Base-by-base conservation (phyloP, 1,284 basidiomycete genomes). In the Trichosporon faecale region DNA sequence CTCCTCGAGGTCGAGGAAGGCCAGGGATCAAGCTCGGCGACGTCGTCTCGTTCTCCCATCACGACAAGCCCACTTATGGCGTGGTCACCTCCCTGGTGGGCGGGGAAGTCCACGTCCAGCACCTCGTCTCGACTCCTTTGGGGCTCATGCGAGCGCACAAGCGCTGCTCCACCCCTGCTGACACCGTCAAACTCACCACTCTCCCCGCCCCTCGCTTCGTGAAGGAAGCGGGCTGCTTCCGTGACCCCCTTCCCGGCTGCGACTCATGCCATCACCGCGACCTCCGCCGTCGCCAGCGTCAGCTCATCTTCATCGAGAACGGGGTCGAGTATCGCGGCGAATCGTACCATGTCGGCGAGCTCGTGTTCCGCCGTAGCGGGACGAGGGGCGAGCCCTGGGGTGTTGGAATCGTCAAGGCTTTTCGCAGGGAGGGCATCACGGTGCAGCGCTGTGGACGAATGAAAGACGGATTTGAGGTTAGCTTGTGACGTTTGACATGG, bases 311-410 rank as follows among this genome's bases (percentile, higher is more conserved):
- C 16, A 11, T 11, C 31, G 14, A n/a, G 8, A 4, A 9, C 35
- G 37, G 25, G 1, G 52, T 68, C n/a, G n/a, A 40, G 31, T 27
- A 68, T 11, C 33, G 65, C 21, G 70, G 68, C 2, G 44, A 65
- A 14, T 12, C 4, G 3, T 73, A 68, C 31, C 78, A 78, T 35
- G 2, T 35, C 2, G 35, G 68, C 57, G 76, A 79, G 64, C 68
- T 73, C 21, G 72, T 76, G 23, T 72, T 73, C 27, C 25, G 78
- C 21, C 75, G 74, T 29, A 8, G 27, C 0, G 23, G 25, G 16
- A n/a, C 64, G 12, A 37, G 69, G 6, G 75, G 75, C 1, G 23
- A 64, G 12, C 25, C 70, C 1, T 76, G 73, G 70, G 31, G 29
- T 2, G 66, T 75, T 6, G 77, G 74, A 2, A 68, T 74, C 33